phyloP scores from a whole-genome alignment of 305 asterid genomes.

The Withania somnifera region DNA sequence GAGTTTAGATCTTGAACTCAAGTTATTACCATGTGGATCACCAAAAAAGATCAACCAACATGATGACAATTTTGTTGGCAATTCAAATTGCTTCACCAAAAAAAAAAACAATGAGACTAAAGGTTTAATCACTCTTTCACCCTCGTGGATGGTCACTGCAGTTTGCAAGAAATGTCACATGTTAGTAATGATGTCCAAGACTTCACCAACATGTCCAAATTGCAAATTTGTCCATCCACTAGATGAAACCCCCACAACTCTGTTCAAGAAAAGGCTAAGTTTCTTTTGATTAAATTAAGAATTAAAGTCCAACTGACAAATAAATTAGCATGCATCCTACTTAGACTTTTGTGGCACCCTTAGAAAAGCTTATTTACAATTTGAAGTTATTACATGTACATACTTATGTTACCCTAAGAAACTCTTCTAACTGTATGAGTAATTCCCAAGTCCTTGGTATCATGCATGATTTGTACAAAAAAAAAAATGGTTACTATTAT shows the following conservation, averaged over 20 bases:
- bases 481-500: neutral
- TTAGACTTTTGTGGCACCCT: neutral
- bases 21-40: slow-evolving; percentile 35
- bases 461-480: neutral
- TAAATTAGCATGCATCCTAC: neutral
- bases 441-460: neutral
- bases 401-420: neutral
- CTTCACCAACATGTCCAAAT: slow-evolving; percentile 65
- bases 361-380: neutral
- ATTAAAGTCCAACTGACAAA: neutral
- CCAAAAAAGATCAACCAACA: slow-evolving; percentile 4
- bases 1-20: slow-evolving; percentile 66
- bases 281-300: slow-evolving; percentile 13
- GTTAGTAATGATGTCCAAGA: slow-evolving; percentile 63
- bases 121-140: slow-evolving; percentile 22
- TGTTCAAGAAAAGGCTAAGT: slow-evolving; percentile 26
- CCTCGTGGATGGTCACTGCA: slow-evolving; percentile 71
- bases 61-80: slow-evolving; percentile 3
- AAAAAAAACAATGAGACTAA: neutral
- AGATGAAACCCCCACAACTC: slow-evolving; percentile 15
- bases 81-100: neutral
- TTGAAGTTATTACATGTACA: neutral
- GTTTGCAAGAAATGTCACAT: slow-evolving; percentile 69
- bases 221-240: slow-evolving; percentile 57
- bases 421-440: neutral